Percentiles rank a stretch among this genome's conserved stretches.
Conservation (phyloP, 768 basidiomycete species). For the Russula lepida region DNA sequence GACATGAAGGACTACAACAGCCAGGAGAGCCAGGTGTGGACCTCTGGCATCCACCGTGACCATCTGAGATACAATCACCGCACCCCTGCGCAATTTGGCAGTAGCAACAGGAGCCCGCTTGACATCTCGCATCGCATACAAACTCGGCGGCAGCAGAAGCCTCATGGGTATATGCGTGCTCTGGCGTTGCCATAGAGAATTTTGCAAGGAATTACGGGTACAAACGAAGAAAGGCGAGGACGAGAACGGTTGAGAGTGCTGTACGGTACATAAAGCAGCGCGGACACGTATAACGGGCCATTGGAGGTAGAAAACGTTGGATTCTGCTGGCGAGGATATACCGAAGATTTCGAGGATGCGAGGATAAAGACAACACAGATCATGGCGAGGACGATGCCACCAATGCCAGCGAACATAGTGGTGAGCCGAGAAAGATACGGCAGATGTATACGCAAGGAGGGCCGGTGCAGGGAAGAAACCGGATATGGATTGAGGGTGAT, state of each 20-base stretch:
- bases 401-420: neutral
- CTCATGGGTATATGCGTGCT: neutral
- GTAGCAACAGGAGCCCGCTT: neutral
- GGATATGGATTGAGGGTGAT: conserved; percentile 13
- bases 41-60: conserved; percentile 10
- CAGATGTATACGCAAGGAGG: no score
- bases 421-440: neutral
- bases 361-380: neutral
- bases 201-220: neutral
- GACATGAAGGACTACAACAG: neutral
- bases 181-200: neutral
- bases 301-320: neutral
- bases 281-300: neutral
- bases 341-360: neutral
- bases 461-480: neutral
- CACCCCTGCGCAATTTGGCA: neutral
- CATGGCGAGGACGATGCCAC: neutral
- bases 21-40: neutral
- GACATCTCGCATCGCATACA: neutral
- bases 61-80: conserved; percentile 11
- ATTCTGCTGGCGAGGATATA: neutral
- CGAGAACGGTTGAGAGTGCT: neutral
- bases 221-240: neutral
- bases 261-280: neutral
- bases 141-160: neutral